Evolutionary conservation across 805 yeast species (phyloP), one percentile per base, ranked within the genome.

Genomic region (Spathaspora girioi): DNA sequence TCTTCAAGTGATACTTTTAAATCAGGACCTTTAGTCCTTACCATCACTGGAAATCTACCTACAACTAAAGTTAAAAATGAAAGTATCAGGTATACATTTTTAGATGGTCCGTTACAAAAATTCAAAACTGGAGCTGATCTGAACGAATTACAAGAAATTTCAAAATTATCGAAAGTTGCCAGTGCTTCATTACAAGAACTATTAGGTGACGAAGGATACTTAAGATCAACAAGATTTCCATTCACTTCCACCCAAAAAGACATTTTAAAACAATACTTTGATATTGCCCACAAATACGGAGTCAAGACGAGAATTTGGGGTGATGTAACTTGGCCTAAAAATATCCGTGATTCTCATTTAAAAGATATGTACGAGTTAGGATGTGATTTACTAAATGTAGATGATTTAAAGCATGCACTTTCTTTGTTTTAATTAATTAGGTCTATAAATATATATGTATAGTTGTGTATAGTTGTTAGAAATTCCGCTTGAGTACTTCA

Each of bases 231-330:
- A 55, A 51, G 45, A 59, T 54, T 52, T 58, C 48, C 50, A 38
- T 66, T 82, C 38, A 64, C 63, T 19, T 54, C 53, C 0, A 58
- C 57, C 0, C 81, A 80, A 52, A 50, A 59, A 43, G 51, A 43
- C 1, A 57, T 29, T 10, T 54, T 80, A 20, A 55, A 56, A 19
- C 35, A 51, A 3, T 56, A 55, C 26, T 63, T 80, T 18, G 65
- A 67, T 9, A 47, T 52, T 14, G 84, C 88, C 1, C 89, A 84
- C 57, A 59, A 64, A 2, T 52, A 67, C 46, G 80, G 81, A 11
- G 59, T 86, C 41, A 73, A 76, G 56, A 79, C 89, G 0, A 70
- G 93, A 50, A 69, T 86, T 29, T 87, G 92, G 92, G 91, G 84
- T 17, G 83, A 82, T 8, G 84, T 89, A 1, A 71, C 72, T 48